Base-by-base conservation (phyloP, 1,284 basidiomycete species). In the Blastosporella zonata region DNA sequence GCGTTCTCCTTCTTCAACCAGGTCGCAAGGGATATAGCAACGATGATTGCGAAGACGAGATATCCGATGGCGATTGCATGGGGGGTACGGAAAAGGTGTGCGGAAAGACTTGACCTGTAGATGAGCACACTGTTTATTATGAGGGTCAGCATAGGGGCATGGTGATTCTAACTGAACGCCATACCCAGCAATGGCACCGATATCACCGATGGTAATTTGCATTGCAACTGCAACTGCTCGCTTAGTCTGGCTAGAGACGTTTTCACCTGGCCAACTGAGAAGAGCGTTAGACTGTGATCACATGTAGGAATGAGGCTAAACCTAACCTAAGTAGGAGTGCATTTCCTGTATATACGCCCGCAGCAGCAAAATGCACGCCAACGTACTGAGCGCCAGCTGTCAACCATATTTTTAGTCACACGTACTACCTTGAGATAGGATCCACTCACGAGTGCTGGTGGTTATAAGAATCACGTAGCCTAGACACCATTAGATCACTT, bases 241-340 rank as follows among this genome's bases (percentile, higher is more conserved):
- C 60, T 86, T 85, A 1, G 83, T 87, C 58, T 86, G 84, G 2
- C 78, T 79, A 6, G 78, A 79, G n/a, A 86, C 78, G 55, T 87
- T 87, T 65, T 86, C 82, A n/a, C 78, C 72, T 0, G 83, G 82
- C 77, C 83, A 83, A 49, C 78, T 79, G 57, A 28, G 20, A n/a
- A 29, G 29, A 8, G 8, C 22, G 13, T 25, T 25, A 28, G 22
- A 25, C 13, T 37, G 36, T 1, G 28, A 43, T 37, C 22, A 33
- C 22, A 25, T n/a, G 13, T 31, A 22, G 36, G 7, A 21, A 20
- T 41, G 31, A 44, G 2, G 27, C 20, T 36, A 12, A 18, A 41
- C 8, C 18, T 52, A 57, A 78, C 68, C 74, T 78, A 13, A 79
- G 62, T 28, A 84, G 67, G 20, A 83, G 61, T 7, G 82, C 74